Evolutionary conservation across 805 yeast species (phyloP).

Genomic region (Pichia kluyveri): DNA sequence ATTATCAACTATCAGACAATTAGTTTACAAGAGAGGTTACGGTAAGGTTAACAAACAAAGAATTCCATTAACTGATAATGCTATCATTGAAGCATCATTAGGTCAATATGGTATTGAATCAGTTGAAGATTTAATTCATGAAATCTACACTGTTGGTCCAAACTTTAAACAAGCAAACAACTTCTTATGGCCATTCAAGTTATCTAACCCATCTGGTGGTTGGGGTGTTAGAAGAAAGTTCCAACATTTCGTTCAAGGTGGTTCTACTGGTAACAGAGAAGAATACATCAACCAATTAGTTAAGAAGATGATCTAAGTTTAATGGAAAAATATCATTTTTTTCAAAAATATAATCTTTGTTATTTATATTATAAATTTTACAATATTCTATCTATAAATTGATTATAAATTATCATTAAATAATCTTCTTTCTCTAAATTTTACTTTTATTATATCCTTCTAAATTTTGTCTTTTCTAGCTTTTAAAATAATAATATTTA

Average conservation of each 20-base stretch:
- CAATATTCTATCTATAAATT: neutral
- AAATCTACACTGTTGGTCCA: constrained; percentile 93
- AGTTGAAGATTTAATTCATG: constrained; percentile 92
- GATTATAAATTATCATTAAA: neutral
- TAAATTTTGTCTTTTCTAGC: neutral
- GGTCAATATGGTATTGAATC: constrained; percentile 92
- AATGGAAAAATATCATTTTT: neutral
- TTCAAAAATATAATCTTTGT: neutral
- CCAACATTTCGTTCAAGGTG: constrained; percentile 96
- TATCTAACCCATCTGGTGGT: constrained; percentile 95
- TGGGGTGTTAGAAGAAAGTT: constrained; percentile 96
- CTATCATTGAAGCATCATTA: constrained; percentile 77
- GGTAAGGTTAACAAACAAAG: constrained; percentile 97
- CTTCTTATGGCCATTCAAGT: constrained; percentile 97
- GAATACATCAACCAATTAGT: constrained; percentile 89
- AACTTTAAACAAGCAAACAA: constrained; percentile 98
- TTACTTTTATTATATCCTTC: neutral
- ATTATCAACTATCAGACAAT: constrained; percentile 83
- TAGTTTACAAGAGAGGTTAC: constrained; percentile 95
- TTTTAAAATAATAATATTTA: neutral
- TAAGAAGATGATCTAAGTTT: constrained; percentile 80
- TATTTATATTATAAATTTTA: neutral
- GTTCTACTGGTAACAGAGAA: constrained; percentile 98
- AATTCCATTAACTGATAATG: constrained; percentile 80
- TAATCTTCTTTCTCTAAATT: neutral